Base-by-base conservation (phyloP, 2,329 filamentous ascomycete genomes). In the Aspergillus hiratsukae region DNA sequence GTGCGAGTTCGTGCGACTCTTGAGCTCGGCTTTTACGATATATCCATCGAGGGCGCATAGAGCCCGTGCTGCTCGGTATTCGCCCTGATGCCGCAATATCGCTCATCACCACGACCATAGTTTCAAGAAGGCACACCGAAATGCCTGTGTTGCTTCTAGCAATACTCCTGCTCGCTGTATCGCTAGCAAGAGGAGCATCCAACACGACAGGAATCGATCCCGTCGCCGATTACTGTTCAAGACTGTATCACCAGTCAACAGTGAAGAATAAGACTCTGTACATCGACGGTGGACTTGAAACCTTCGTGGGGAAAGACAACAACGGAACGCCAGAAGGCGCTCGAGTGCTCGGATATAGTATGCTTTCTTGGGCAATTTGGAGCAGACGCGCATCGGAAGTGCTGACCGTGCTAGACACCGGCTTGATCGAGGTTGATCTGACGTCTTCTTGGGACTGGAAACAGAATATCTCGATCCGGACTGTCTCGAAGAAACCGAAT, bases 401-500 rank as follows among this genome's bases (percentile, higher is more conserved):
- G 31, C 48, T 54, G 43, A 53, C 27, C 11, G 23, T 28, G 35
- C 3, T 48, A 71, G 69, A 69, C 53, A 59, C 61, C 5, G 61
- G 64, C 51, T 54, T 71, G 25, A 66, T 71, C 43, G 52, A 62
- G 14, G 58, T 72, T 14, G 62, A 68, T 48, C 59, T 72, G 61
- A 62, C 48, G 17, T 56, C 58, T 14, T 67, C 68, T 17, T 73
- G 70, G 66, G 63, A 69, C 57, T 68, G 64, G 65, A 64, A 61
- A 48, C 59, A 48, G 21, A 71, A 68, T 49, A 63, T 69, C 35
- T 66, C 67, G 1, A 65, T 68, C 29, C 61, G n/a, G 10, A 53
- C 59, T 6, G 25, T 66, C 19, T 56, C 58, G 21, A 66, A 66
- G 45, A 66, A 58, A 17, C 52, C 58, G 9, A 65, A 64, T 41